Conservation (phyloP, 2,329 filamentous ascomycete genomes). For the Hawksworthiomyces lignivorus region DNA sequence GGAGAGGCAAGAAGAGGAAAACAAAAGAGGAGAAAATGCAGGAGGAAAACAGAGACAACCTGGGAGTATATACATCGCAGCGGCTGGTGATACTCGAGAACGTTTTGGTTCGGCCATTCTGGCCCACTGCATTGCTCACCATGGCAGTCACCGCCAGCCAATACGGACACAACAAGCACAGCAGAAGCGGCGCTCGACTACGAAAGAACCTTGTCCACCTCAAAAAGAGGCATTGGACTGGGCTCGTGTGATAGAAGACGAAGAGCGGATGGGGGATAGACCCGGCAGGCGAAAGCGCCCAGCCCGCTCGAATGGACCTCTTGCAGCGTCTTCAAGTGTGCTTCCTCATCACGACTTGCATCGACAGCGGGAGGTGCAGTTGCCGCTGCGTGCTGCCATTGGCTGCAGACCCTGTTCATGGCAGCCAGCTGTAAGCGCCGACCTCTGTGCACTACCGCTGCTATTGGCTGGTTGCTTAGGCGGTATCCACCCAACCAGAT, state of each 20-base stretch:
- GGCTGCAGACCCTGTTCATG: constrained; percentile 26
- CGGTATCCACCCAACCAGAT: no score
- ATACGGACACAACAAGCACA: no score
- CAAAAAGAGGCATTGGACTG: no score
- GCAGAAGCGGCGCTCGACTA: no score
- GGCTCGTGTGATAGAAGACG: no score
- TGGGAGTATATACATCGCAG: constrained; percentile 7
- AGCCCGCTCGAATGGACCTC: no score
- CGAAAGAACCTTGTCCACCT: no score
- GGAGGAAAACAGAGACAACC: not conserved
- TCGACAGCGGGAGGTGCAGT: constrained; percentile 18
- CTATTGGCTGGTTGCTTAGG: no score
- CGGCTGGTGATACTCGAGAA: constrained; percentile 16
- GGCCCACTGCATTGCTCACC: no score
- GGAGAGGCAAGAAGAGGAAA: not conserved
- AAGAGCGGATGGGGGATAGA: no score
- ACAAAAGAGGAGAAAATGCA: not conserved
- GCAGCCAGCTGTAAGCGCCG: constrained; percentile 23
- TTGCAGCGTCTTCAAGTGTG: constrained; percentile 4
- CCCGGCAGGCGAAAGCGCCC: no score
- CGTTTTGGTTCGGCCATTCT: constrained; percentile 1
- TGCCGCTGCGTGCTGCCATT: constrained; percentile 29
- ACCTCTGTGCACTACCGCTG: not conserved
- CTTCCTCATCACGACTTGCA: constrained; percentile 15
- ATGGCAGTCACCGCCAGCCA: no score